A percentile compares a stretch with the other conserved stretches of the same genome.
These are phyloP conservation scores for Ceratobasidium sp. DNA, from an alignment of 1,284 basidiomycete species.

Conservation along the genomic window DNA sequence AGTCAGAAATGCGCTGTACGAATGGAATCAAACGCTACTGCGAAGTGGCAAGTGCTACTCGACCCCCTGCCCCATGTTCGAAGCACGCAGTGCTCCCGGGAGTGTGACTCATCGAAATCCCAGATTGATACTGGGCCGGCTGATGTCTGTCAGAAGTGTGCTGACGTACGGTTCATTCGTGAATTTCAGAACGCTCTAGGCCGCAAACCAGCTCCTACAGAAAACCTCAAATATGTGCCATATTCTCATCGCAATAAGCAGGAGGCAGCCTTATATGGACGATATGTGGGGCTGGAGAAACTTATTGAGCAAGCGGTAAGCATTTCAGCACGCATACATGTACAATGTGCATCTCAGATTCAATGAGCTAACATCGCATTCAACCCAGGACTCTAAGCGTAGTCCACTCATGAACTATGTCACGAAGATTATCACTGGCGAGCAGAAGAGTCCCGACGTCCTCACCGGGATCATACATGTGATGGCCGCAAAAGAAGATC, in stretches of 20 bases:
- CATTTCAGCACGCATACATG: background rate
- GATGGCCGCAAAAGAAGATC: slow-evolving; percentile 49
- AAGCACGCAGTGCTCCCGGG: background rate
- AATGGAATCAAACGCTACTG: background rate
- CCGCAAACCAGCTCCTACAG: background rate
- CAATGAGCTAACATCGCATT: background rate
- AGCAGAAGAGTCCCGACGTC: slow-evolving; percentile 49
- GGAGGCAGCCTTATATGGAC: background rate
- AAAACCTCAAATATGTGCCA: background rate
- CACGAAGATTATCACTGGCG: slow-evolving; percentile 43
- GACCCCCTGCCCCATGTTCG: background rate
- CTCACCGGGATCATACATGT: slow-evolving; percentile 53
- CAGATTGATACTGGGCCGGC: background rate
- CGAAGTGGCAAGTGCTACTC: background rate
- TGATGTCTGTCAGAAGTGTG: background rate
- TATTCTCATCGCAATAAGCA: background rate
- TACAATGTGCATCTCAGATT: too few relatives aligned
- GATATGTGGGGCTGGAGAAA: background rate
- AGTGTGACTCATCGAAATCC: background rate
- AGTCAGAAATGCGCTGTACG: background rate
- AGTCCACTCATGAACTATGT: slow-evolving; percentile 1
- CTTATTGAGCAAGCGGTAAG: slow-evolving; percentile 4
- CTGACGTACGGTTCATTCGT: background rate
- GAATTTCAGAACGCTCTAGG: background rate
- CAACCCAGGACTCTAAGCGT: background rate